These are phyloP conservation scores for Fragaria vesca DNA, from an alignment of 306 rosid species.

Conservation along the genomic window DNA sequence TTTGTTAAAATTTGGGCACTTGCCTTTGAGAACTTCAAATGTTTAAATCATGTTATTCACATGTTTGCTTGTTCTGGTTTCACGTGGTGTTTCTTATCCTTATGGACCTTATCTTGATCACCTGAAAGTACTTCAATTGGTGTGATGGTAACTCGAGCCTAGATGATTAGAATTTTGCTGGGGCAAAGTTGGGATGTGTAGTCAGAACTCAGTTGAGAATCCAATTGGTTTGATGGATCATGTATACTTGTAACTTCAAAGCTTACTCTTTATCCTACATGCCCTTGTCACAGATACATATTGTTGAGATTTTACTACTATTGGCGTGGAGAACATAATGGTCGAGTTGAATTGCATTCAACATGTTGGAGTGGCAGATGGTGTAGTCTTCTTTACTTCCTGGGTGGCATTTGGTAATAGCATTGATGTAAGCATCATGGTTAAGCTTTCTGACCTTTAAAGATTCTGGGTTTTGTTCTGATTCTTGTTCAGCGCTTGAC, in stretches of 20 bases:
- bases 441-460: background rate
- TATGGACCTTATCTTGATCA: background rate
- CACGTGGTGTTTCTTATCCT: background rate
- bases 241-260: background rate
- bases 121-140: background rate
- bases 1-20: no score
- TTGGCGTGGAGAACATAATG: background rate
- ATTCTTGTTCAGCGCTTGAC: background rate
- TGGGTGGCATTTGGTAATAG: background rate
- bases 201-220: background rate
- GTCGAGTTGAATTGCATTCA: background rate
- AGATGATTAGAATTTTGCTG: background rate
- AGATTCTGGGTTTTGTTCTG: background rate
- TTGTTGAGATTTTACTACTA: background rate
- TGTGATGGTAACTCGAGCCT: background rate
- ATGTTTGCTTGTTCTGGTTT: constrained; percentile 4
- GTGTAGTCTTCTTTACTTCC: background rate
- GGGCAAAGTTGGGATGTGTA: background rate
- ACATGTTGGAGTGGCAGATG: background rate
- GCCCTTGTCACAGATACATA: background rate
- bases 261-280: background rate
- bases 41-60: background rate
- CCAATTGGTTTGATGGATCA: background rate
- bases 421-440: background rate
- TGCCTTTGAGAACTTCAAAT: no score